Percentiles rank a stretch among this genome's conserved stretches.
Evolutionary conservation across 192 early-diverging fungal species (phyloP).

Genomic region (Coemansia sp.): DNA sequence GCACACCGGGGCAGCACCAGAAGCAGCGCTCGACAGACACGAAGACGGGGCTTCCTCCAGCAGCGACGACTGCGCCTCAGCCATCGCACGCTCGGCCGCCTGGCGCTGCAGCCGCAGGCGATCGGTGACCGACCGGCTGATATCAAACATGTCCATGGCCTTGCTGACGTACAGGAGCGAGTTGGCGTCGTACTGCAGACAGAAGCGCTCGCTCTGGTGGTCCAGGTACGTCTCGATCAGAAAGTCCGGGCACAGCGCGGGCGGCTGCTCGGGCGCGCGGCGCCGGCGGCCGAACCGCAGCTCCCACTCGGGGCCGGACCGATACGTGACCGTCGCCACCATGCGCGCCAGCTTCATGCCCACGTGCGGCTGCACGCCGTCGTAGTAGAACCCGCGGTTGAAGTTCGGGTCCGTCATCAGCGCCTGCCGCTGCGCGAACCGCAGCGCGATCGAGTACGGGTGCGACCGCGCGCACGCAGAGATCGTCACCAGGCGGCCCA

Average conservation of each 20-base stretch:
- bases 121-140: conserved; percentile 60
- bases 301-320: conserved; percentile 98
- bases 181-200: conserved; percentile 90
- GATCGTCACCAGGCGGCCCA: conserved; percentile 77
- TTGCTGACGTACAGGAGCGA: conserved; percentile 92
- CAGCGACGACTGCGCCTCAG: no score
- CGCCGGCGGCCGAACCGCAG: conserved; percentile 88
- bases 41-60: no score
- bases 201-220: conserved; percentile 94
- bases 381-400: conserved; percentile 93
- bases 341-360: conserved; percentile 96
- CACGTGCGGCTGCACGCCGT: conserved; percentile 79
- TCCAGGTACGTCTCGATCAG: conserved; percentile 95
- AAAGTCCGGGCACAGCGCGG: conserved; percentile 88
- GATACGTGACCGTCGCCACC: conserved; percentile 91
- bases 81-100: no score
- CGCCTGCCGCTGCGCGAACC: conserved; percentile 89
- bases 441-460: conserved; percentile 92
- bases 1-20: conserved; percentile 9
- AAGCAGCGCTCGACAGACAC: neutral
- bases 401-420: conserved; percentile 93
- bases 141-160: conserved; percentile 99
- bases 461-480: conserved; percentile 92
- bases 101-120: conserved; percentile 46
- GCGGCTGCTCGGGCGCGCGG: conserved; percentile 65